Conservation (phyloP, 352 stramenopile genomes). For the Phytophthora ohioensis region DNA sequence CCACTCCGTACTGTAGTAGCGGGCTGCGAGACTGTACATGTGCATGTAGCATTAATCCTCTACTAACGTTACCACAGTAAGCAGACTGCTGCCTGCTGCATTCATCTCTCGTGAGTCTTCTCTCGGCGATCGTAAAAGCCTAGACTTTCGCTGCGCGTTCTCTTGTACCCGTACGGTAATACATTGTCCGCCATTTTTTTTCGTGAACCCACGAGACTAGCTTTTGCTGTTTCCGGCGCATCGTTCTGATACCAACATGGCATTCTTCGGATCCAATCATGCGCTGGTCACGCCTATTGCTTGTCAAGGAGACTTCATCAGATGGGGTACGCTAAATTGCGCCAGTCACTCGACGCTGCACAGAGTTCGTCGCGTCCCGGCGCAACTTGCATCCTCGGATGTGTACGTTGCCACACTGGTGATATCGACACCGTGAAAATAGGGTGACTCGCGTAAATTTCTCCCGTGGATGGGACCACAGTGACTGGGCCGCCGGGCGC, state of each 20-base stretch:
- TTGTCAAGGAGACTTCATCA: constrained; percentile 13
- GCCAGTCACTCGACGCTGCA: constrained; percentile 7
- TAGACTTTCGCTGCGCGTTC: constrained; percentile 14
- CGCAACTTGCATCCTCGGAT: constrained; percentile 26
- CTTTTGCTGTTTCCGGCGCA: constrained; percentile 15
- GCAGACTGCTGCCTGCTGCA: not conserved
- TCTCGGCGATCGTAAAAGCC: not conserved
- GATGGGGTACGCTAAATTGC: constrained; percentile 8
- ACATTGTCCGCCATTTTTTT: constrained; percentile 4
- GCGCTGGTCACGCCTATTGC: not conserved
- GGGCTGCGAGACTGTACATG: too few species aligned
- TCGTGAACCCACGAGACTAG: constrained; percentile 12
- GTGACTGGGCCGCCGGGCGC: constrained; percentile 10
- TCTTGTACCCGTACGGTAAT: not conserved
- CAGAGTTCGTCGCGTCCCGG: constrained; percentile 28
- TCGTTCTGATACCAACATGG: constrained; percentile 7
- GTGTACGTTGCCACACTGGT: constrained; percentile 24
- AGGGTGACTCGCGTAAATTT: constrained; percentile 31
- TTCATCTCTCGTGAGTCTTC: not conserved
- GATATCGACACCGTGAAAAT: constrained; percentile 17
- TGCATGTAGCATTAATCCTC: too few species aligned
- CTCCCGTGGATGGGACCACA: constrained; percentile 30
- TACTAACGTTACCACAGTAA: too few species aligned
- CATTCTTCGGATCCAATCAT: constrained; percentile 27
- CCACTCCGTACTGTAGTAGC: too few species aligned